Evolutionary conservation across 148 eudicot species (phyloP).

Genomic region (Polygonum maritimum): DNA sequence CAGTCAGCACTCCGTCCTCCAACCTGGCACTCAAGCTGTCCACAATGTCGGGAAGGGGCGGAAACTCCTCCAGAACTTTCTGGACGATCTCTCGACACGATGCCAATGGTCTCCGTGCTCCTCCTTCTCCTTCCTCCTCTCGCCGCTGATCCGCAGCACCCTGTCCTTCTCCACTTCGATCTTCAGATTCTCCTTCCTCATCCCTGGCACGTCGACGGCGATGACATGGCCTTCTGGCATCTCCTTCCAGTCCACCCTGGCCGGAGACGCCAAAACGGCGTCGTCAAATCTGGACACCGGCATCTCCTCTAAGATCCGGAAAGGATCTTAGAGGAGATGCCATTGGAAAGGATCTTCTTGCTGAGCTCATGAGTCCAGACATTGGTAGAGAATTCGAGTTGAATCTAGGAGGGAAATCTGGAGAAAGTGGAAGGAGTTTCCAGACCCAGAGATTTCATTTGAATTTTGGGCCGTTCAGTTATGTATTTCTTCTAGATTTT

Average conservation of each 20-base stretch:
- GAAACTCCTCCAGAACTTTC: slow-evolving; percentile 29
- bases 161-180: slow-evolving; percentile 34
- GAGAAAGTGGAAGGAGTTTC: background rate
- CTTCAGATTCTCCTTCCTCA: slow-evolving; percentile 31
- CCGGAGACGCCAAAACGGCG: slow-evolving; percentile 8
- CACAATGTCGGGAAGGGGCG: slow-evolving; percentile 26
- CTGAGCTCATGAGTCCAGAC: background rate
- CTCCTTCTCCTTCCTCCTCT: slow-evolving; percentile 31
- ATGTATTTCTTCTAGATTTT: background rate
- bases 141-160: slow-evolving; percentile 31
- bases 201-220: slow-evolving; percentile 28
- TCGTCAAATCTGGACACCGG: slow-evolving; percentile 17
- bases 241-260: slow-evolving; percentile 46
- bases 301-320: slow-evolving; percentile 19
- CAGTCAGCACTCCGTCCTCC: slow-evolving; percentile 26
- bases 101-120: slow-evolving; percentile 31
- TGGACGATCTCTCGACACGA: slow-evolving; percentile 20
- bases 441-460: background rate
- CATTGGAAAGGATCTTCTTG: background rate
- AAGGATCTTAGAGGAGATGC: slow-evolving; percentile 27
- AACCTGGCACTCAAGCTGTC: slow-evolving; percentile 23
- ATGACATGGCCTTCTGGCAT: slow-evolving; percentile 29
- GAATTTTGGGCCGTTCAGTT: background rate
- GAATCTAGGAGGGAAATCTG: background rate
- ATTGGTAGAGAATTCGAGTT: background rate